A percentile compares a stretch with the other conserved stretches of the same genome.
These are phyloP conservation scores for Erythrobasidium hasegawianum DNA, from an alignment of 1,284 basidiomycete genomes.

Conservation along the genomic window DNA sequence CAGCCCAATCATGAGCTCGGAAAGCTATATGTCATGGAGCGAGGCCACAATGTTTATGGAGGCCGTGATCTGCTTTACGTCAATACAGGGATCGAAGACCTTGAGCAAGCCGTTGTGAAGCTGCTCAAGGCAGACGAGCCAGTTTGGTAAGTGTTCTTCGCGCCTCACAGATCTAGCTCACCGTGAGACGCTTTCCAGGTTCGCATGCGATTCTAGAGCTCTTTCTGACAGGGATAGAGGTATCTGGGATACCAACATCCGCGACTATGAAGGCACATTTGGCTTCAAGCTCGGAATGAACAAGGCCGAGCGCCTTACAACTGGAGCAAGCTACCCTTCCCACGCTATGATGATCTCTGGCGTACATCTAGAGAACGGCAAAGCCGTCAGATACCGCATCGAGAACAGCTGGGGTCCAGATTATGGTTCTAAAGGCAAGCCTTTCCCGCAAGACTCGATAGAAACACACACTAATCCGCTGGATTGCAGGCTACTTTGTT, in stretches of 20 bases:
- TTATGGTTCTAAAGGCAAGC: conserved; percentile 13
- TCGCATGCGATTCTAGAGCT: conserved; percentile 10
- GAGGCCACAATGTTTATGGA: conserved; percentile 86
- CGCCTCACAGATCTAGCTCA: conserved; percentile 41
- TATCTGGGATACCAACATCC: conserved; percentile 80
- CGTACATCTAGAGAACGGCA: conserved; percentile 69
- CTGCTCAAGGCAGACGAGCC: conserved; percentile 79
- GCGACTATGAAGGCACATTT: conserved; percentile 61
- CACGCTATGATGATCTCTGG: conserved; percentile 82
- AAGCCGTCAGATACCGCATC: conserved; percentile 39
- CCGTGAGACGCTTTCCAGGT: conserved; percentile 34
- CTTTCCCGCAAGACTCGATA: neutral
- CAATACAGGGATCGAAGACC: conserved; percentile 72
- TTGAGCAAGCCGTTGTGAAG: conserved; percentile 56
- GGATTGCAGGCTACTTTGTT: conserved; percentile 20
- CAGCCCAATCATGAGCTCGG: conserved; percentile 79
- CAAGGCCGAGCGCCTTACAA: conserved; percentile 79
- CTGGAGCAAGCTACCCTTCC: conserved; percentile 63
- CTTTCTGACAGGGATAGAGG: conserved; percentile 45
- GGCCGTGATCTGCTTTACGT: conserved; percentile 72
- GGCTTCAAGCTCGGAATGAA: conserved; percentile 59
- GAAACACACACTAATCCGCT: neutral
- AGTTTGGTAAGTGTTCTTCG: conserved; percentile 67
- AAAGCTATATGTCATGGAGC: conserved; percentile 86
- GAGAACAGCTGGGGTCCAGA: conserved; percentile 19